Conservation (phyloP, 169 alveolate species). For the Pseudocohnilembus persalinus region DNA sequence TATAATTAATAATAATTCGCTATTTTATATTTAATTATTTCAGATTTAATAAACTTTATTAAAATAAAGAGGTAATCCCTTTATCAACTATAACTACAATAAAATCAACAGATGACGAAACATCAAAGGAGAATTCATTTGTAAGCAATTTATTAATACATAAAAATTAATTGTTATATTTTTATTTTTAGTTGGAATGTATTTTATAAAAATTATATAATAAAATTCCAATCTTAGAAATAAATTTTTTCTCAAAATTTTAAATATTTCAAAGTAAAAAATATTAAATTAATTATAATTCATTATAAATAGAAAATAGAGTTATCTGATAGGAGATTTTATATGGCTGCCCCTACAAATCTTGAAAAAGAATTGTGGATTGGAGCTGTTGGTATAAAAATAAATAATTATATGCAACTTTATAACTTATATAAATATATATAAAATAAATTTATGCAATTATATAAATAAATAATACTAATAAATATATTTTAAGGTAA, state of each 20-base stretch:
- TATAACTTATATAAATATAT: too few species aligned
- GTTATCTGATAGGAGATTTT: constrained; percentile 53
- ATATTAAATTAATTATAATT: background rate
- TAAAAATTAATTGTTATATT: background rate
- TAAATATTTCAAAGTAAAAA: background rate
- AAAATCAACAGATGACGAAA: constrained; percentile 71
- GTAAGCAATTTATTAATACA: constrained; percentile 33
- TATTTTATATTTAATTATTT: too few species aligned
- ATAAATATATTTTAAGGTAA: background rate
- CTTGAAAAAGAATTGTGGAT: constrained; percentile 80
- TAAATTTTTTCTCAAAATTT: too few species aligned
- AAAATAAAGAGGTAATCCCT: constrained; percentile 52
- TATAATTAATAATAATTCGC: background rate
- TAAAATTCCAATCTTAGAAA: too few species aligned
- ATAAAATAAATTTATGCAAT: too few species aligned
- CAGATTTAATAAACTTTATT: too few species aligned
- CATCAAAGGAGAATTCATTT: constrained; percentile 55
- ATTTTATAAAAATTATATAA: background rate
- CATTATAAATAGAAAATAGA: constrained; percentile 57
- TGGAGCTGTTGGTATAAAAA: constrained; percentile 72
- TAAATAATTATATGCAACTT: too few species aligned
- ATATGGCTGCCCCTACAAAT: constrained; percentile 60
- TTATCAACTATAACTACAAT: constrained; percentile 60
- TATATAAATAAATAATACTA: too few species aligned
- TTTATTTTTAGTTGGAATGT: background rate